Evolutionary conservation across 2,329 filamentous ascomycete genomes (phyloP).

Genomic region (Dryadomyces quercus-mongolicae): DNA sequence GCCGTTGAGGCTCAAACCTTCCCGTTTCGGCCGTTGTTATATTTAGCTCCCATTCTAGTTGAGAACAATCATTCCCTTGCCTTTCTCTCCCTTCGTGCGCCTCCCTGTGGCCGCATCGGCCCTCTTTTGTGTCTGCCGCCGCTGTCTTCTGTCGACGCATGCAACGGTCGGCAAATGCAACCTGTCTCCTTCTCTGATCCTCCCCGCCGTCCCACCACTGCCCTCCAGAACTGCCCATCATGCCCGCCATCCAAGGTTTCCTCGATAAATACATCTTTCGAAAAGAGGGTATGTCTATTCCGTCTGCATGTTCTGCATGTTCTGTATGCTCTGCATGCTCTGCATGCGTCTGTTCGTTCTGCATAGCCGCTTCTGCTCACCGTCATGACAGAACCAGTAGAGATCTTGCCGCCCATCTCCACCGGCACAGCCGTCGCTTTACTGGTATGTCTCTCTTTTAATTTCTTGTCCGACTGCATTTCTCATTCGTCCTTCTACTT

Average conservation of each 20-base stretch:
- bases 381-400: neutral
- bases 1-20: no score
- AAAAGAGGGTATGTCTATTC: constrained; percentile 9
- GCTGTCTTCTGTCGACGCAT: no score
- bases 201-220: neutral
- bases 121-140: no score
- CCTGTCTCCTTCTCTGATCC: neutral
- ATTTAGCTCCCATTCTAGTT: no score
- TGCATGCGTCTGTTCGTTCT: neutral
- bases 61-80: no score
- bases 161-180: no score
- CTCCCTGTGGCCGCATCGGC: no score
- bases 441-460: constrained; percentile 19
- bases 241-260: constrained; percentile 13
- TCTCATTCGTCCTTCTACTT: no score
- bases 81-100: no score
- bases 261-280: constrained; percentile 14
- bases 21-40: no score
- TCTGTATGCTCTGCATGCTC: no score
- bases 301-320: neutral
- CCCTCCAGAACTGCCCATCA: constrained; percentile 1
- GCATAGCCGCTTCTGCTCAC: neutral
- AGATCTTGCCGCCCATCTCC: constrained; percentile 26
- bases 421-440: constrained; percentile 22
- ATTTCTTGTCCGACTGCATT: no score